These are phyloP conservation scores for Pezicula neosporulosa DNA, from an alignment of 2,329 filamentous ascomycete species.

Conservation along the genomic window DNA sequence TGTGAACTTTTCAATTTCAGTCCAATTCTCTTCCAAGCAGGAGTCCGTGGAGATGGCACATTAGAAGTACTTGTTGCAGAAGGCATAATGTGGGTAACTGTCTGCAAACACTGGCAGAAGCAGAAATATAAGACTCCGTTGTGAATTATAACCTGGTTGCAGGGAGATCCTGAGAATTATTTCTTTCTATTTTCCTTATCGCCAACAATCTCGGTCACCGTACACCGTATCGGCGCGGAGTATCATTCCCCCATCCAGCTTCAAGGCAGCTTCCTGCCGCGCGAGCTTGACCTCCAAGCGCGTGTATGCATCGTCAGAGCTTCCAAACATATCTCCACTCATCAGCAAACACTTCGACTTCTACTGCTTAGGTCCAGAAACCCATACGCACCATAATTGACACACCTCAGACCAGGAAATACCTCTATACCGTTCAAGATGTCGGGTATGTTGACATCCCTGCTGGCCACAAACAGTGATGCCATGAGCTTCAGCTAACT, in stretches of 20 bases:
- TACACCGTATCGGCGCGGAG: neutral
- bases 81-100: constrained; percentile 13
- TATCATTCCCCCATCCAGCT: neutral
- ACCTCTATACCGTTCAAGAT: constrained; percentile 23
- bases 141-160: constrained; percentile 2
- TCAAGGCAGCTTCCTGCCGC: neutral
- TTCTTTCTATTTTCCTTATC: neutral
- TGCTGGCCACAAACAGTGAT: neutral
- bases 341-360: neutral
- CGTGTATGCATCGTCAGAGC: too few species aligned
- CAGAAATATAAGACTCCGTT: constrained; percentile 2
- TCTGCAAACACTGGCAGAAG: constrained; percentile 5
- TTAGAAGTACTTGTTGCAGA: constrained; percentile 9
- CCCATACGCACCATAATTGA: neutral
- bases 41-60: constrained; percentile 30
- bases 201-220: neutral
- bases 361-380: neutral
- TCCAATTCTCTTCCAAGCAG: constrained; percentile 58
- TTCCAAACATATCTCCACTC: neutral
- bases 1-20: constrained; percentile 55
- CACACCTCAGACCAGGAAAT: neutral
- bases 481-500: constrained; percentile 19
- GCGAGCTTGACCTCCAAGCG: neutral
- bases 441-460: constrained; percentile 31
- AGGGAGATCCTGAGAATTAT: constrained; percentile 1